Conservation (phyloP, 2,329 filamentous ascomycete genomes). For the Aureobasidium sp. region DNA sequence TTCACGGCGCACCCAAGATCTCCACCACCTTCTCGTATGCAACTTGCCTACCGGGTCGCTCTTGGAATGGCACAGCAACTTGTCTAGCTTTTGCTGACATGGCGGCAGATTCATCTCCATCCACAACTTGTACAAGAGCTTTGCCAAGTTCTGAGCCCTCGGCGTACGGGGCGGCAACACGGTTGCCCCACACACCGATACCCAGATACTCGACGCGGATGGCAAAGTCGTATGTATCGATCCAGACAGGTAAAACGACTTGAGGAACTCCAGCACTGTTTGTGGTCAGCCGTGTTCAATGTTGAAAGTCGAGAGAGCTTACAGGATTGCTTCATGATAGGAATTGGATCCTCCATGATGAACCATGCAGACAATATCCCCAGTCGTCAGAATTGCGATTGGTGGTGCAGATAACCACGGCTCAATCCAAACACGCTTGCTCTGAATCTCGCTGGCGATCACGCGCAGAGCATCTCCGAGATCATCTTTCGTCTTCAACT, state of each 20-base stretch:
- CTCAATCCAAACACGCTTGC: constrained; percentile 1
- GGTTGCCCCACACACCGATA: constrained; percentile 1
- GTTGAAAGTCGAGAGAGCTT: background rate
- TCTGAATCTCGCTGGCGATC: background rate
- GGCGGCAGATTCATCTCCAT: background rate
- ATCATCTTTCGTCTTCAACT: constrained; percentile 1
- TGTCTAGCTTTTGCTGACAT: constrained; percentile 2
- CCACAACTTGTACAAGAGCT: constrained; percentile 1
- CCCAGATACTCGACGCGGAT: constrained; percentile 11
- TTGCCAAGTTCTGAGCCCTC: background rate
- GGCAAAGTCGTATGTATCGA: constrained; percentile 15
- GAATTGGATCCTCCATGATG: constrained; percentile 15
- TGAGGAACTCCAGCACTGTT: constrained; percentile 11
- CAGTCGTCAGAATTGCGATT: background rate
- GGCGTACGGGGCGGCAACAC: background rate
- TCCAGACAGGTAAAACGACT: constrained; percentile 12
- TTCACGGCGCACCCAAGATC: background rate
- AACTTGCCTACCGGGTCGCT: background rate
- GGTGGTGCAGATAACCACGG: constrained; percentile 11
- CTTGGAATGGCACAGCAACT: constrained; percentile 1
- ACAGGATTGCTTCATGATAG: constrained; percentile 12
- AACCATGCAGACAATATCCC: constrained; percentile 4
- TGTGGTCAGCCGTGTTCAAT: background rate
- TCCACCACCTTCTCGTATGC: background rate
- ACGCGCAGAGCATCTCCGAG: background rate